Base-by-base conservation (phyloP, 352 stramenopile species). In the Phytophthora tentaculata region DNA sequence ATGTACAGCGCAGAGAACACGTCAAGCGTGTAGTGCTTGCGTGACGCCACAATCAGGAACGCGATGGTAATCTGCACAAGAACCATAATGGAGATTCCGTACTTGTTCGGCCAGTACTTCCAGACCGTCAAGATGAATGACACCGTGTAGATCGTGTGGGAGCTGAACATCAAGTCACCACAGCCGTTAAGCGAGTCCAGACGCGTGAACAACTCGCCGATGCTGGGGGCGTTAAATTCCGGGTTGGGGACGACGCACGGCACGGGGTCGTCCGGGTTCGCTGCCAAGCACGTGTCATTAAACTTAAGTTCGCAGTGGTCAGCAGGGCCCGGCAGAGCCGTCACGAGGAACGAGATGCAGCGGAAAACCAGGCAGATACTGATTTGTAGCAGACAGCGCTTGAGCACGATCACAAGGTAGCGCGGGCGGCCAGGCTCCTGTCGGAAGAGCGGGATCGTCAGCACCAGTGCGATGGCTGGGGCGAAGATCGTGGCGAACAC, bases 121-220 rank as follows among this genome's bases (percentile, higher is more conserved):
- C 71, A 91, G 35, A 92, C 68, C 23, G 81, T 89, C 35, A 95
- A 70, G 60, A 96, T 96, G 51, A 96, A 83, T 62, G 88, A 91
- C 74, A 97, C 67, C 4, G 89, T 96, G 85, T 96, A 97, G 69
- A 97, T 97, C 20, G 89, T 97, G 77, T 97, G 91, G 29, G 88
- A 96, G 67, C 88, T 97, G 67, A 96, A 97, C 89, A 97, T 97
- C 58, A 97, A 77, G 66, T 97, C 91, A 35, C 91, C 91, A 52
- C 91, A 97, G 54, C 88, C 87, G 22, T 92, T 92, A 45, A 96
- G 74, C n/a, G 84, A 81, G 51, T 94, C 85, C 45, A 96, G 73
- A 43, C 88, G 77, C 39, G 77, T 85, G 57, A 96, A 93, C 51
- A 88, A 76, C 64, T 94, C 64, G 41, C 54, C 35, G 0, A 63